phyloP scores from a whole-genome alignment of 2,329 filamentous ascomycete species.

The Madurella fahalii region DNA sequence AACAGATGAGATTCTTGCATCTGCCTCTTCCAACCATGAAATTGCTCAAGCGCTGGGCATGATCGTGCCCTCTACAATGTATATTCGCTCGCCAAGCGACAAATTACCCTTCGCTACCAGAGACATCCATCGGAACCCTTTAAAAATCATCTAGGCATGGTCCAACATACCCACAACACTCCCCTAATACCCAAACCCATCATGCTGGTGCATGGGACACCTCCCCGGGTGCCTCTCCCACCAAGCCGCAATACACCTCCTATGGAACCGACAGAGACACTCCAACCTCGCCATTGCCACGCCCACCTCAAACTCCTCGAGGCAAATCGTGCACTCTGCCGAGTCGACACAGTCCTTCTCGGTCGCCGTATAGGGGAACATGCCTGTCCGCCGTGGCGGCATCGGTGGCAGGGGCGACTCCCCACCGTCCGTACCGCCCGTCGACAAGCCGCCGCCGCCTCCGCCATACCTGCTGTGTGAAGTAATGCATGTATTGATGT shows the following conservation, averaged over 20 bases:
- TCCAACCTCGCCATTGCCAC: constrained; percentile 62
- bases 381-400: constrained; percentile 49
- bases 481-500: constrained; percentile 56
- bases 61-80: too few species aligned
- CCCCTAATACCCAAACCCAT: constrained; percentile 50
- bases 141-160: background rate
- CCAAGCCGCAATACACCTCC: constrained; percentile 58
- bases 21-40: too few species aligned
- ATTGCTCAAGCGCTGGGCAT: too few species aligned
- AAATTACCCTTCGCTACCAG: background rate
- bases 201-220: constrained; percentile 64
- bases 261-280: constrained; percentile 63
- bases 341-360: constrained; percentile 67
- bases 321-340: constrained; percentile 64
- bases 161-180: background rate
- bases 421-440: constrained; percentile 11
- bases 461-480: constrained; percentile 49
- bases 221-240: constrained; percentile 58
- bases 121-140: too few species aligned
- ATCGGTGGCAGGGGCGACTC: constrained; percentile 28
- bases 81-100: too few species aligned
- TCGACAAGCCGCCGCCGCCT: constrained; percentile 26
- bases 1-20: too few species aligned
- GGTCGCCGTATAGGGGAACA: constrained; percentile 61
- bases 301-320: constrained; percentile 62